Evolutionary conservation across 2,329 filamentous ascomycete species (phyloP), one percentile per base, ranked within the genome.

Genomic region (Myriosclerotinia curreyana): DNA sequence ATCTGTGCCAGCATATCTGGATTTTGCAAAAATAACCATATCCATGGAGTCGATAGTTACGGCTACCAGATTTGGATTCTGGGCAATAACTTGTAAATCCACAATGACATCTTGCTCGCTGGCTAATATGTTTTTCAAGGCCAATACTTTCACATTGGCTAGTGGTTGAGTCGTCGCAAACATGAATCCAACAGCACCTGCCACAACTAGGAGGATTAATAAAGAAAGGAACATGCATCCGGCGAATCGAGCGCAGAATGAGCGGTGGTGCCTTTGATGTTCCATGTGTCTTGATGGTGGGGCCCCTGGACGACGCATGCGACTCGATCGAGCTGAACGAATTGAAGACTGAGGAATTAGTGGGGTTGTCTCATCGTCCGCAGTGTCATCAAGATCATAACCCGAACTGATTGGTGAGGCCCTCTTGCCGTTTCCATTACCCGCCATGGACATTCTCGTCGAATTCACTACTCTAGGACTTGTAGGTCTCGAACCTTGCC

Each of bases 41-140:
- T 98, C 92, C 73, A 96, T 89, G 54, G 93, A 87, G 68, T 90
- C 87, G 46, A 99, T 86, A 2, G 89, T 89, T 50, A 99, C 89
- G 2, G 92, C 87, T 48, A 98, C 89, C 49, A 97, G 87, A 71
- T 98, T 99, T 0, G 94, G 93, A 74, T 99, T 99, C 71, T 94
- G 82, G 0, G 94, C 95, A 69, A 86, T 86, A 66, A 99, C 91
- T 25, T 91, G 86, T 56, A 99, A 79, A 75, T 99, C 94, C 72
- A 98, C 84, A 86, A 99, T 96, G 50, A 99, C 83, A 75, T 98
- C 93, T 75, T 96, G 91, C 75, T 96, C 91, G 71, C 91, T 96
- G 2, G 93, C 93, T 56, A 98, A 83, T 31, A 99, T 92, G 69
- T 96, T 96, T 71, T 89, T 86, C 69, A 99, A 92, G 68, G 88